Conservation (phyloP, 768 basidiomycete genomes). For the Phanerochaete carnosa region DNA sequence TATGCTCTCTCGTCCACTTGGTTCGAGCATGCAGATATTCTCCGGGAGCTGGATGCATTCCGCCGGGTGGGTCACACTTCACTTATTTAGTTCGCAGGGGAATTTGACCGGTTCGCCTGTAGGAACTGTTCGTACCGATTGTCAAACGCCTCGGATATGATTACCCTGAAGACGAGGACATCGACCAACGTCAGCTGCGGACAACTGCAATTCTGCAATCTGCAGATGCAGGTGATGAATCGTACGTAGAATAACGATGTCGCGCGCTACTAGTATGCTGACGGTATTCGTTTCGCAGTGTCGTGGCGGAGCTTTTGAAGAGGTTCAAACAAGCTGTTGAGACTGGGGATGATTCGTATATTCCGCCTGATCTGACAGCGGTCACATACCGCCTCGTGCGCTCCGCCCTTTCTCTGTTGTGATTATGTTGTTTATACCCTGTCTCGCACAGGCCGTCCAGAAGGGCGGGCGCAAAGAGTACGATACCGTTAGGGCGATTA, state of each 20-base stretch:
- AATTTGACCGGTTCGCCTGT: neutral
- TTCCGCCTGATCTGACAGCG: conserved; percentile 76
- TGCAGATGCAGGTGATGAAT: conserved; percentile 42
- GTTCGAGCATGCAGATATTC: conserved; percentile 74
- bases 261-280: neutral
- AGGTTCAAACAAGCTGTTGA: conserved; percentile 72
- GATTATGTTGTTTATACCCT: neutral
- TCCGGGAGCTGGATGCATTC: conserved; percentile 55
- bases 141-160: conserved; percentile 80
- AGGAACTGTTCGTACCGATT: conserved; percentile 72
- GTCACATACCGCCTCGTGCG: conserved; percentile 49
- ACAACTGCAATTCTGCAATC: conserved; percentile 66
- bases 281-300: conserved; percentile 41
- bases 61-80: conserved; percentile 42
- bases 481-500: conserved; percentile 63
- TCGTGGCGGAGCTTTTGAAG: conserved; percentile 63
- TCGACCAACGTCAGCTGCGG: conserved; percentile 68
- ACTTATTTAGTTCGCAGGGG: neutral
- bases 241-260: conserved; percentile 21
- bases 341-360: conserved; percentile 70
- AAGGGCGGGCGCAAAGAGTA: conserved; percentile 75
- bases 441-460: conserved; percentile 52
- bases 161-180: conserved; percentile 58
- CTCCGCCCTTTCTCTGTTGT: neutral
- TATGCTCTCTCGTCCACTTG: conserved; percentile 57